A percentile compares a stretch with the other conserved stretches of the same genome.
Evolutionary conservation across 1,284 basidiomycete species (phyloP).

Genomic region (Fomitopsis pinicola): DNA sequence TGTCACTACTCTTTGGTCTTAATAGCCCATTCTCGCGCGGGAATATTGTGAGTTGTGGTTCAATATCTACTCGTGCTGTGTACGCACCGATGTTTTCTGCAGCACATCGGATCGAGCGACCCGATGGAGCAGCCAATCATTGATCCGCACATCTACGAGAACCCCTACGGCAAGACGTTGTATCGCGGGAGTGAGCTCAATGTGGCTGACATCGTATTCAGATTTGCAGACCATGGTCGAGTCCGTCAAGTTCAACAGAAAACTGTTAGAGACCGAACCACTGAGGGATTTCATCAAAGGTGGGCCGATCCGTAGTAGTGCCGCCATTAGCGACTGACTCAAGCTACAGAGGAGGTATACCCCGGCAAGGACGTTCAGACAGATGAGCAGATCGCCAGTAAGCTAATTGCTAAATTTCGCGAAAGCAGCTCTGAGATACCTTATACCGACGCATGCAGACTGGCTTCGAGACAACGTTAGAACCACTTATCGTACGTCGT

Average conservation of each 20-base stretch:
- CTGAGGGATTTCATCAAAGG: conserved; percentile 34
- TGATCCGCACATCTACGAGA: conserved; percentile 46
- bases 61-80: not conserved
- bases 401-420: not conserved
- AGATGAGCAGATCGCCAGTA: conserved; percentile 16
- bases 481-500: not conserved
- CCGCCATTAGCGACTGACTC: not conserved
- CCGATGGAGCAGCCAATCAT: conserved; percentile 37
- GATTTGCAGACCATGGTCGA: conserved; percentile 44
- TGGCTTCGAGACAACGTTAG: not conserved
- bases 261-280: conserved; percentile 37
- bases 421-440: not conserved
- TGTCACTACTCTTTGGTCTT: conserved; percentile 23
- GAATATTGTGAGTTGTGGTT: conserved; percentile 28
- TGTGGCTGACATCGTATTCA: not conserved
- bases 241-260: conserved; percentile 44
- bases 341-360: conserved; percentile 26
- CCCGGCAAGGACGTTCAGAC: conserved; percentile 32
- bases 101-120: conserved; percentile 37
- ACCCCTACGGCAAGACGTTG: conserved; percentile 37
- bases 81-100: not conserved
- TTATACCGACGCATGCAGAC: not conserved
- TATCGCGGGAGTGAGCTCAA: not conserved
- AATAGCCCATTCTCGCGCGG: conserved; percentile 34
- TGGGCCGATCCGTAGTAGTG: not conserved